These are phyloP conservation scores for Talaromyces funiculosus DNA, from an alignment of 2,329 filamentous ascomycete species.

Conservation along the genomic window DNA sequence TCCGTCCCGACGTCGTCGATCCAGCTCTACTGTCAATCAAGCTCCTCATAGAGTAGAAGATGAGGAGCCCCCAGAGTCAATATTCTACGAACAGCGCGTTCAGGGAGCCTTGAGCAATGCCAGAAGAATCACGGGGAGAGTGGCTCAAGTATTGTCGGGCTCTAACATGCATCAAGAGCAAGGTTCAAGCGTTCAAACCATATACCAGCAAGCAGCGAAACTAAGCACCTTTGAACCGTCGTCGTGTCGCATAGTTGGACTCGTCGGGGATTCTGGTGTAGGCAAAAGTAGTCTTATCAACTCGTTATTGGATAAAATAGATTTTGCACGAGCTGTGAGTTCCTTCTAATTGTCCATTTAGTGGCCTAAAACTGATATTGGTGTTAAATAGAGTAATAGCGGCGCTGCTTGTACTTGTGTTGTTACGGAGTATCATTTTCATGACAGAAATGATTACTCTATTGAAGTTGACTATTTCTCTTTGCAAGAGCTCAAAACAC, in stretches of 20 bases:
- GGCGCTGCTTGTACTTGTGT: conserved; percentile 9
- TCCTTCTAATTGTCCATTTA: neutral
- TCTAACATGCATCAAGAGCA: neutral
- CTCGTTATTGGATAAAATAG: conserved; percentile 7
- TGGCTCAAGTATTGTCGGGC: neutral
- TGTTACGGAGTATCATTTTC: conserved; percentile 10
- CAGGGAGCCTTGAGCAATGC: neutral
- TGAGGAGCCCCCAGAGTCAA: conserved; percentile 3
- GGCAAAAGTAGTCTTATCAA: conserved; percentile 10
- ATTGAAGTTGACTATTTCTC: conserved; percentile 7
- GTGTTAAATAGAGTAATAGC: conserved; percentile 2
- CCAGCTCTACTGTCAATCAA: neutral
- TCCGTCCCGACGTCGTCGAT: conserved; percentile 8
- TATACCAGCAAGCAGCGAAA: conserved; percentile 1
- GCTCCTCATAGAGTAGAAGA: conserved; percentile 5
- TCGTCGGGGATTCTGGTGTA: conserved; percentile 8
- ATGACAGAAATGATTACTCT: conserved; percentile 3
- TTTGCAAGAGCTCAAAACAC: neutral
- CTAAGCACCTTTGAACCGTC: conserved; percentile 6
- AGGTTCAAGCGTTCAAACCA: conserved; percentile 2
- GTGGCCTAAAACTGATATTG: neutral
- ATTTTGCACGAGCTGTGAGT: conserved; percentile 8
- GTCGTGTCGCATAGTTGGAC: conserved; percentile 3
- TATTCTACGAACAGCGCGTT: neutral
- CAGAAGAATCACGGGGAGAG: neutral